Conservation (phyloP, 1,139 yeast genomes). For the Ogataea hybrid region DNA sequence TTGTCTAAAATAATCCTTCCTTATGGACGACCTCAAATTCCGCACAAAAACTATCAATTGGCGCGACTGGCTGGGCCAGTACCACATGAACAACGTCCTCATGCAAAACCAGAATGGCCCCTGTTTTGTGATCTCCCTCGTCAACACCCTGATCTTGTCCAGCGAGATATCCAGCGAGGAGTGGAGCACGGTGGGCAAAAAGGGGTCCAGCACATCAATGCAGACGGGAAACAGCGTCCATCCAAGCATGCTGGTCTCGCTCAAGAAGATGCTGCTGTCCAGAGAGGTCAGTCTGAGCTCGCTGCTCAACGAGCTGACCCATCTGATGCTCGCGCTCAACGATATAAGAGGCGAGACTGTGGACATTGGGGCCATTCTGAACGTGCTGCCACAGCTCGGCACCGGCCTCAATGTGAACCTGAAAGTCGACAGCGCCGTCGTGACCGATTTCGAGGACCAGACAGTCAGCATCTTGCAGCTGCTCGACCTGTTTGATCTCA, state of each 20-base stretch:
- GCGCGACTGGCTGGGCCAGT: conserved; percentile 22
- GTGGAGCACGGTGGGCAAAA: conserved; percentile 23
- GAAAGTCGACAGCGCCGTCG: conserved; percentile 41
- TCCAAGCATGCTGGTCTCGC: conserved; percentile 17
- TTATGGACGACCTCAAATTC: conserved; percentile 12
- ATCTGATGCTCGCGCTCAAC: conserved; percentile 36
- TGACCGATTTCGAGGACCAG: conserved; percentile 28
- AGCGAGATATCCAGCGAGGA: conserved; percentile 35
- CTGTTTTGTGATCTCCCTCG: conserved; percentile 81
- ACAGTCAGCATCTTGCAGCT: conserved; percentile 26
- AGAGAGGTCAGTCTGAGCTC: conserved; percentile 34
- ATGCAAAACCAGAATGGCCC: conserved; percentile 86
- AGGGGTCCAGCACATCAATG: conserved; percentile 1
- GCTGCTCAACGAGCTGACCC: conserved; percentile 46
- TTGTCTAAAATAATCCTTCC: not conserved
- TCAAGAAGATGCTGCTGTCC: conserved; percentile 33
- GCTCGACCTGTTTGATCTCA: conserved; percentile 41
- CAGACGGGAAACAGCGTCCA: not conserved
- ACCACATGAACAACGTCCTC: conserved; percentile 52
- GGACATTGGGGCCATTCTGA: conserved; percentile 33
- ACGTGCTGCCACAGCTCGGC: conserved; percentile 58
- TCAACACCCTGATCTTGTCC: conserved; percentile 62
- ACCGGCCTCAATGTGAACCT: conserved; percentile 78
- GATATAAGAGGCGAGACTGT: conserved; percentile 26
- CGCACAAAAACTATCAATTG: conserved; percentile 27